Base-by-base conservation (phyloP, 352 stramenopile species). In the Globisporangium nunn region DNA sequence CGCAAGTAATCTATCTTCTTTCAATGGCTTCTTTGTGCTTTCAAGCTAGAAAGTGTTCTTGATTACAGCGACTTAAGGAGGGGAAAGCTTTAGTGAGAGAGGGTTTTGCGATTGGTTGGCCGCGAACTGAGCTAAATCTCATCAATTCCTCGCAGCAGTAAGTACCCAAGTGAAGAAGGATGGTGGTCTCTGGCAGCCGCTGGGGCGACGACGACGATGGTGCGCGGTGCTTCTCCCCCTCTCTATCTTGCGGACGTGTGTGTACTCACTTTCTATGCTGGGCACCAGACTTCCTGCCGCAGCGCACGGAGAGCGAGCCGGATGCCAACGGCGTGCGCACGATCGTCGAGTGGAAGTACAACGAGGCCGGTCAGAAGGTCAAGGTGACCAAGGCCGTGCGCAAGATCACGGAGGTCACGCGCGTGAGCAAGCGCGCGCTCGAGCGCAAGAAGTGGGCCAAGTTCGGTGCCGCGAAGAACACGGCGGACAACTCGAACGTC, bases 371-470 rank as follows among this genome's bases (percentile, higher is more conserved):
- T n/a, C 85, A 95, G 56, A 95, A 93, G 69, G 85, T 96, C 29
- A 94, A 95, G 63, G 67, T 96, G n/a, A 96, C 85, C 49, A 96
- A 92, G 70, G 91, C 91, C 58, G 74, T 95, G 14, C 89, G 95
- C 71, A 93, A 89, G 63, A 76, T 95, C 30, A 88, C 81, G 2
- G 78, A 91, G 52, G 75, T 90, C n/a, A 85, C 71, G 61, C 81
- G 78, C 52, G 64, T 93, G 43, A 93, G 83, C 74, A 95, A 95
- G 78, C 75, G 77, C 30, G 78, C 75, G 29, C 66, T 93, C 12
- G 85, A 93, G 62, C 85, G 85, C 58, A 85, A 85, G 81, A 73
- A 83, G 54, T 95, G 85, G 86, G 59, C 52, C 41, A 95, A 95
- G 64, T 96, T 96, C 55, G 86, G 86, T 37, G 83, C 77, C 29